phyloP scores from a whole-genome alignment of 805 yeast genomes.

The Metschnikowia amazonensis region DNA sequence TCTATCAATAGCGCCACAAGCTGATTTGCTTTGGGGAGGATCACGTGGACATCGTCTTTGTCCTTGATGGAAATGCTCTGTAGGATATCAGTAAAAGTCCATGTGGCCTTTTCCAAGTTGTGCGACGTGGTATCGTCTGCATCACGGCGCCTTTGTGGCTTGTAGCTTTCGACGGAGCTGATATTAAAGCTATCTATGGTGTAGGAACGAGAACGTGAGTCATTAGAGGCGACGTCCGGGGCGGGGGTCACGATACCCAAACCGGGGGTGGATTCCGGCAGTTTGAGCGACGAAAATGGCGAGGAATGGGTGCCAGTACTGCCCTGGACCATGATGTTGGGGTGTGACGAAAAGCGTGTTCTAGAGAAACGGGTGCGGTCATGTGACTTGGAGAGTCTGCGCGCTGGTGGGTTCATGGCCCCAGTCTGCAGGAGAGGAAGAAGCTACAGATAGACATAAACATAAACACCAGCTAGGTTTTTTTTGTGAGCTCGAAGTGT shows the following conservation, averaged over 20 bases:
- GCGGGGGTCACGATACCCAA: slow-evolving; percentile 10
- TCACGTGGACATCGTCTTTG: slow-evolving; percentile 40
- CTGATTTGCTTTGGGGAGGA: slow-evolving; percentile 63
- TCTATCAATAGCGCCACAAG: slow-evolving; percentile 53
- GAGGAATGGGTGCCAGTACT: slow-evolving; percentile 2
- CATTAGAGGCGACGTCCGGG: slow-evolving; percentile 2
- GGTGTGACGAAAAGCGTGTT: not conserved
- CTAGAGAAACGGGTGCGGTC: not conserved
- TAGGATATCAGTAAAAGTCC: slow-evolving; percentile 60
- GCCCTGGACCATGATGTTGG: slow-evolving; percentile 4
- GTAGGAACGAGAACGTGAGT: slow-evolving; percentile 12
- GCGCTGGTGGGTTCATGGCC: not conserved
- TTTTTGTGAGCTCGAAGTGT: too few species aligned
- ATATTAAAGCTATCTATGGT: slow-evolving; percentile 20
- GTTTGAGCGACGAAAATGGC: not conserved
- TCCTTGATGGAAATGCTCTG: slow-evolving; percentile 49
- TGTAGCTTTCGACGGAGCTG: slow-evolving; percentile 16
- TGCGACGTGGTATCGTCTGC: not conserved
- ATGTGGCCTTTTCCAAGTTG: slow-evolving; percentile 36
- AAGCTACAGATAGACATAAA: not conserved
- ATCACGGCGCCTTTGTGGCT: slow-evolving; percentile 4
- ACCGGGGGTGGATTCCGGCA: slow-evolving; percentile 6
- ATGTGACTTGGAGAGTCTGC: slow-evolving; percentile 4
- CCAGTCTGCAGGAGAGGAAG: not conserved
- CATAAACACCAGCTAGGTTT: not conserved